Base-by-base conservation (phyloP, 2,329 filamentous ascomycete species). In the Dactylellina parvicollis region DNA sequence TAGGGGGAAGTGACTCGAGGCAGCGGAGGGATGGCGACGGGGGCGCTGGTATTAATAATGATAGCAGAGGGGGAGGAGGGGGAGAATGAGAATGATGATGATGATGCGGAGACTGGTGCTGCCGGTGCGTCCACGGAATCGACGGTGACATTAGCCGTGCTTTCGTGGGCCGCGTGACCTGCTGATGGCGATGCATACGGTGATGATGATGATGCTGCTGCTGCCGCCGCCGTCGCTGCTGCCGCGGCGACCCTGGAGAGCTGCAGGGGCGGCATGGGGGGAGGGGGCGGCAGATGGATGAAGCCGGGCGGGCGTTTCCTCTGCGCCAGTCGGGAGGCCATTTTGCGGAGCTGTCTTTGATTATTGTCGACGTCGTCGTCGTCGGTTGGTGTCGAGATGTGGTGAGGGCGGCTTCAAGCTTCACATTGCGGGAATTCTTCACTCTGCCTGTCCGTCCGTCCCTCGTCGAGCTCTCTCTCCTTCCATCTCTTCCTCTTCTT, bases 231-330 rank as follows among this genome's bases (percentile, higher is more conserved):
- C 14, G 59, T 36, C 28, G 40, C 32, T 26, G 47, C 20, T 22
- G 46, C 36, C 9, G 38, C 52, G 26, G 52, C 40, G 9, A 38
- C 1, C 36, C 55, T 38, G 20, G 38, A 44, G 40, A 59, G 16
- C 46, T 55, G 55, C 4, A 46, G 20, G 14, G 54, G 38, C 8
- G 54, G 50, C 40, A 49, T 38, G 28, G 62, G 10, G 10, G 64
- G 46, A 16, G 55, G 55, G 12, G 64, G 57, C 22, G 55, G 62
- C 52, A 69, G 64, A 46, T 60, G 64, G 47, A 69, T 69, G 64
- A 69, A 69, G 16, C 64, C 64, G 55, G 64, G 64, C 16, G 64
- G 16, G 30, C 64, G 40, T 20, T 61, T 69, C 38, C 64, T 36
- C 38, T 60, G 64, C 2, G 38, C 55, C n/a, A 69, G 30, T 10